Evolutionary conservation across 2,329 filamentous ascomycete species (phyloP).

Genomic region (Lachnellula arida): DNA sequence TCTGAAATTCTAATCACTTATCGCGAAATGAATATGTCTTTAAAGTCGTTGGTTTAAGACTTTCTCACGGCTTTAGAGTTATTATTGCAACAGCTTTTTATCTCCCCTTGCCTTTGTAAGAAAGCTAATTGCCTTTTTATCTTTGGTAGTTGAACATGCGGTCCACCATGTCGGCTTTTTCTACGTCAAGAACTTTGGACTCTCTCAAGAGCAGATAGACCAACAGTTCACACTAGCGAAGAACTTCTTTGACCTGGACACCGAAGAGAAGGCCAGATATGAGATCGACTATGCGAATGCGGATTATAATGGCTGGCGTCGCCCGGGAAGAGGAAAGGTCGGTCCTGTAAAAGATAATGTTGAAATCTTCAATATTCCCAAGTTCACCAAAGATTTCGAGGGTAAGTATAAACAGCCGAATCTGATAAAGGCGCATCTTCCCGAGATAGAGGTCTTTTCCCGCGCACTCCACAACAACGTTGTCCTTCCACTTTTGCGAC

Average conservation of each 20-base stretch:
- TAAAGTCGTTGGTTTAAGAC: no score
- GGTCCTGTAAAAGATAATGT: constrained; percentile 44
- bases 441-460: constrained; percentile 51
- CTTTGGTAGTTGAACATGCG: constrained; percentile 41
- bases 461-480: constrained; percentile 47
- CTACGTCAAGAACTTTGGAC: constrained; percentile 58
- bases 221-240: constrained; percentile 57
- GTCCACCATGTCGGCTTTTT: constrained; percentile 52
- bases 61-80: no score
- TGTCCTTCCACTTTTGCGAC: constrained; percentile 50
- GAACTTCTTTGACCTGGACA: constrained; percentile 51
- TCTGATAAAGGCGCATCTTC: constrained; percentile 43
- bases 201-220: constrained; percentile 56
- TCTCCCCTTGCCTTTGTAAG: no score
- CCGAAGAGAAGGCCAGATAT: constrained; percentile 56
- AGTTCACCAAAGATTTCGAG: constrained; percentile 46
- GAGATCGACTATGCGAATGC: constrained; percentile 46
- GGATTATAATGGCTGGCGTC: constrained; percentile 54
- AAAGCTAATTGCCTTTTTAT: no score
- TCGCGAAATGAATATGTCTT: no score
- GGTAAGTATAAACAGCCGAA: constrained; percentile 39
- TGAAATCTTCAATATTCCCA: constrained; percentile 57
- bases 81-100: no score
- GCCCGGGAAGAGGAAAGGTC: constrained; percentile 34
- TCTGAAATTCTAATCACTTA: no score